These are phyloP conservation scores for Alternaria sp. DNA, from an alignment of 2,329 filamentous ascomycete species.

Conservation along the genomic window DNA sequence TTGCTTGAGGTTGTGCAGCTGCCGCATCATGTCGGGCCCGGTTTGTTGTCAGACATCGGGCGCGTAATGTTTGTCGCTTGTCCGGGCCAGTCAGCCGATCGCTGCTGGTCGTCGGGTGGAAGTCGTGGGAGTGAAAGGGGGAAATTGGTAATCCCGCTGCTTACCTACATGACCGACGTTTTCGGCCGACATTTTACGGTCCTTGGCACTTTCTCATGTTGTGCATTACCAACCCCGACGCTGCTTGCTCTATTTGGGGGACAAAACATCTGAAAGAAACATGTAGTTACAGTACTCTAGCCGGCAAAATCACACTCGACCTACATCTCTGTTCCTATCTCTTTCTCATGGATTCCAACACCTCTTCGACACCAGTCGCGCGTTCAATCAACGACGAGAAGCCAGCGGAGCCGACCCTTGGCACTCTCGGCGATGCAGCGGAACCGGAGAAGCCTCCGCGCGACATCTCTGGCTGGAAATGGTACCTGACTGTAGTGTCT, in stretches of 20 bases:
- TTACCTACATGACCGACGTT: background rate
- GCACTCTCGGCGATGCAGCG: background rate
- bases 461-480: slow-evolving; percentile 2
- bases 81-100: background rate
- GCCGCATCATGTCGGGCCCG: background rate
- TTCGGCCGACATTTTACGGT: background rate
- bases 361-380: background rate
- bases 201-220: background rate
- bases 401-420: background rate
- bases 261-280: background rate
- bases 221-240: background rate
- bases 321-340: background rate
- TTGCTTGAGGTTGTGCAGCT: background rate
- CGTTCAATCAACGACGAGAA: background rate
- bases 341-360: background rate
- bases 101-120: background rate
- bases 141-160: background rate
- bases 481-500: slow-evolving; percentile 2
- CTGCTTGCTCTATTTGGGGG: background rate
- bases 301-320: background rate
- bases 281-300: background rate
- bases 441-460: background rate
- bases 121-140: background rate
- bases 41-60: background rate
- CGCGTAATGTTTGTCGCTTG: background rate